Conservation (phyloP, 2,329 filamentous ascomycete genomes). For the Cladosporium halotolerans region DNA sequence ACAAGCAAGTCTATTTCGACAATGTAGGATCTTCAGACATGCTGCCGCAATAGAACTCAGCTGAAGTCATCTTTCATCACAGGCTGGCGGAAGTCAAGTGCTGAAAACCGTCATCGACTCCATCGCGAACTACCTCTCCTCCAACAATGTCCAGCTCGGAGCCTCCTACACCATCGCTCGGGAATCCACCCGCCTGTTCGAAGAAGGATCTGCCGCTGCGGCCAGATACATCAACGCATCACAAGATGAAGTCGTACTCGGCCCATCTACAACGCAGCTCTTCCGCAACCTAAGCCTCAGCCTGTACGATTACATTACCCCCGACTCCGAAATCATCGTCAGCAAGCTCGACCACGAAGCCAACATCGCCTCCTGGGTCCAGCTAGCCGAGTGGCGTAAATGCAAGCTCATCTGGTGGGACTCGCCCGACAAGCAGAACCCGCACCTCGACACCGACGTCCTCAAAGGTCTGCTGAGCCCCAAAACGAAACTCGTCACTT, state of each 20-base stretch:
- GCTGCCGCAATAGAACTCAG: slow-evolving; percentile 54
- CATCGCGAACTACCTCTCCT: slow-evolving; percentile 59
- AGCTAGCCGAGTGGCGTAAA: slow-evolving; percentile 55
- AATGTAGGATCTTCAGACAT: slow-evolving; percentile 40
- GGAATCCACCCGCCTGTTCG: slow-evolving; percentile 54
- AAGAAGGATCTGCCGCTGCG: slow-evolving; percentile 56
- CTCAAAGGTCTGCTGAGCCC: slow-evolving; percentile 54
- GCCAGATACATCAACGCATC: slow-evolving; percentile 66
- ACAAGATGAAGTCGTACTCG: slow-evolving; percentile 63
- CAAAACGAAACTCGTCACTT: slow-evolving; percentile 64
- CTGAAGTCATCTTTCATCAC: slow-evolving; percentile 43
- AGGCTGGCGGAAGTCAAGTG: slow-evolving; percentile 64
- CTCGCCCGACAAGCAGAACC: slow-evolving; percentile 40
- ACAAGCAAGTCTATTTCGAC: slow-evolving; percentile 67
- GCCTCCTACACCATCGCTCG: slow-evolving; percentile 59
- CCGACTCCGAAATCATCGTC: slow-evolving; percentile 54
- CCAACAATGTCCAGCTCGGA: slow-evolving; percentile 69
- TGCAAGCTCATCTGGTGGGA: slow-evolving; percentile 66
- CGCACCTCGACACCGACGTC: slow-evolving; percentile 52
- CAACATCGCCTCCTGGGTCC: slow-evolving; percentile 68
- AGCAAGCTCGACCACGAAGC: slow-evolving; percentile 72
- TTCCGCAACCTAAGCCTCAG: slow-evolving; percentile 61
- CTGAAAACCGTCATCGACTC: slow-evolving; percentile 60
- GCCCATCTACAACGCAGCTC: slow-evolving; percentile 68
- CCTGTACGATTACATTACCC: slow-evolving; percentile 52